These are phyloP conservation scores for Chaetomium sp. DNA, from an alignment of 2,329 filamentous ascomycete species.

Conservation along the genomic window DNA sequence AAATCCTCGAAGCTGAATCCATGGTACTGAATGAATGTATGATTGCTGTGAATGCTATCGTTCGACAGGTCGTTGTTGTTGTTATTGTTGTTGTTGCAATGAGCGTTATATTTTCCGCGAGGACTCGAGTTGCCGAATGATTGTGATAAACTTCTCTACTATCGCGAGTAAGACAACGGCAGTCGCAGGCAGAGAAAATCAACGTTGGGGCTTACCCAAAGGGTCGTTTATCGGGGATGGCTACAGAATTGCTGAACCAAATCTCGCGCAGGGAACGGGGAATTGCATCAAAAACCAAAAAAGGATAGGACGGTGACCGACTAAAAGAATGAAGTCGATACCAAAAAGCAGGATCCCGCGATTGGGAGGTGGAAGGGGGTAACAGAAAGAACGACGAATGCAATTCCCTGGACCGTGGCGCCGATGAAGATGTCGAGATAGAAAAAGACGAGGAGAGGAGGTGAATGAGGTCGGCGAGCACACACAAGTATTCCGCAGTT, in stretches of 20 bases:
- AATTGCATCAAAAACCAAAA: slow-evolving; percentile 32
- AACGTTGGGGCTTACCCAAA: slow-evolving; percentile 16
- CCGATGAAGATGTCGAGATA: slow-evolving; percentile 26
- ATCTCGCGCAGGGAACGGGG: slow-evolving; percentile 13
- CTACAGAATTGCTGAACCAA: slow-evolving; percentile 12
- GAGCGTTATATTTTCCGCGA: slow-evolving; percentile 13
- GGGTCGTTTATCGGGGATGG: slow-evolving; percentile 6
- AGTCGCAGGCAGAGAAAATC: neutral
- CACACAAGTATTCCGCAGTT: slow-evolving; percentile 9
- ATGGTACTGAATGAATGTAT: slow-evolving; percentile 25
- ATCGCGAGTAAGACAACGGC: neutral
- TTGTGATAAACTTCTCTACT: neutral
- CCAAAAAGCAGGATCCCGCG: slow-evolving; percentile 23
- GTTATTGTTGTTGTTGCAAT: slow-evolving; percentile 1
- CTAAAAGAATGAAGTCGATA: slow-evolving; percentile 43
- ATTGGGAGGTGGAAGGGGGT: slow-evolving; percentile 22
- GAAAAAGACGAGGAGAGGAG: slow-evolving; percentile 23
- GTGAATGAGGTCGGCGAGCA: slow-evolving; percentile 15
- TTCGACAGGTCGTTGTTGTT: neutral
- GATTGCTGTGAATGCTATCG: neutral
- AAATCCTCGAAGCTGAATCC: slow-evolving; percentile 34
- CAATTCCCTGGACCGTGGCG: slow-evolving; percentile 19
- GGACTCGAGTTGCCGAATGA: slow-evolving; percentile 2
- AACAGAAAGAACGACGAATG: slow-evolving; percentile 35
- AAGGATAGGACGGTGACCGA: slow-evolving; percentile 43